Conservation (phyloP, 805 yeast species). For the Naumovozyma baii region DNA sequence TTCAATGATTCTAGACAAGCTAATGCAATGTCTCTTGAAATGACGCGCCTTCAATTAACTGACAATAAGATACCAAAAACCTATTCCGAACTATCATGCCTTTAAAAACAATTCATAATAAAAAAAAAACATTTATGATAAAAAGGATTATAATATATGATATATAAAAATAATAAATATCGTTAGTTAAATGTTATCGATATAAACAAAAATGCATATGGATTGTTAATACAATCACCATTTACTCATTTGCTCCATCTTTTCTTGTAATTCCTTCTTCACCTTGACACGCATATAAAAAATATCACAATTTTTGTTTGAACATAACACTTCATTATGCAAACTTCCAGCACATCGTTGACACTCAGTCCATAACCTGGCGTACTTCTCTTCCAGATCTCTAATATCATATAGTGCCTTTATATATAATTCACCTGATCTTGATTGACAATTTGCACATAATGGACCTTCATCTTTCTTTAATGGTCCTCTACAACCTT, state of each 20-base stretch:
- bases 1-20: constrained; percentile 26
- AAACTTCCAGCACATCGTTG: constrained; percentile 94
- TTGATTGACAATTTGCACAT: constrained; percentile 66
- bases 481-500: constrained; percentile 78
- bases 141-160: background rate
- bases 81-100: constrained; percentile 30
- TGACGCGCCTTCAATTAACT: constrained; percentile 24
- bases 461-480: constrained; percentile 57
- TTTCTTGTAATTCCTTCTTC: constrained; percentile 34
- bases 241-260: constrained; percentile 32
- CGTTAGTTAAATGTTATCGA: background rate
- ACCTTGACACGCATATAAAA: constrained; percentile 81
- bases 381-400: constrained; percentile 69
- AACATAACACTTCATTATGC: constrained; percentile 91
- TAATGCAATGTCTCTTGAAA: constrained; percentile 9
- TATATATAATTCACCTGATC: constrained; percentile 73
- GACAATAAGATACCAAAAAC: constrained; percentile 29
- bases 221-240: constrained; percentile 31
- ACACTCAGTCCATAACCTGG: constrained; percentile 94
- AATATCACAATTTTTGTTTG: constrained; percentile 94
- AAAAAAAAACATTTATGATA: background rate
- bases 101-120: constrained; percentile 4
- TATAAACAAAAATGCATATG: background rate
- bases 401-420: constrained; percentile 72
- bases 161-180: background rate